Conservation (phyloP, 2,329 filamentous ascomycete species). For the Colletotrichum siamense region DNA sequence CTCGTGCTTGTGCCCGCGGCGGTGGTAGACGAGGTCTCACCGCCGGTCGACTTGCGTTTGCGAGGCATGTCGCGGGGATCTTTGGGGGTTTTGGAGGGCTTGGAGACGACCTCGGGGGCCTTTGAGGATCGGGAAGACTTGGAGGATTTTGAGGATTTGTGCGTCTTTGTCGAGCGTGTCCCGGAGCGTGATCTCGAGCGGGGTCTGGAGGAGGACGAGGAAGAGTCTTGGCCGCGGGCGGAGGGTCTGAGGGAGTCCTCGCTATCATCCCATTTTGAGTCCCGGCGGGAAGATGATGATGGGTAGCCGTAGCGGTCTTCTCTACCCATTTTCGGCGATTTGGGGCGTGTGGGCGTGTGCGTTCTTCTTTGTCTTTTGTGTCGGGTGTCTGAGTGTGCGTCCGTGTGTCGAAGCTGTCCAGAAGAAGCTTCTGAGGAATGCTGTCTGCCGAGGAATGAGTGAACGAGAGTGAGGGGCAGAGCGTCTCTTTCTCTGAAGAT, state of each 20-base stretch:
- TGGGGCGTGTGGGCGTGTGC: neutral
- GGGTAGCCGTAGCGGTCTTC: neutral
- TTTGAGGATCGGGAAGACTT: neutral
- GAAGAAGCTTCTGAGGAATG: neutral
- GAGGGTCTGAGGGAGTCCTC: slow-evolving; percentile 11
- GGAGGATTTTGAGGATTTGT: neutral
- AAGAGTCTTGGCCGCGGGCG: neutral
- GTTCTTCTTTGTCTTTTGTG: neutral
- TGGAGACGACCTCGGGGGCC: neutral
- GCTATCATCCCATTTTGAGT: slow-evolving; percentile 9
- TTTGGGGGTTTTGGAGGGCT: neutral
- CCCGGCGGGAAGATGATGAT: neutral
- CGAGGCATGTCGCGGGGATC: slow-evolving; percentile 4
- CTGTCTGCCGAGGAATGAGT: neutral
- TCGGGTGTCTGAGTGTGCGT: neutral
- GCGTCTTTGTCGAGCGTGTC: neutral
- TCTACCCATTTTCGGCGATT: neutral
- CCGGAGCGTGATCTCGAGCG: slow-evolving; percentile 7
- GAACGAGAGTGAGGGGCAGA: neutral
- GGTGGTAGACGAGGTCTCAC: neutral
- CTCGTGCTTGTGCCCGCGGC: neutral
- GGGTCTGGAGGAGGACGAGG: neutral
- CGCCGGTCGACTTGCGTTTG: slow-evolving; percentile 2
- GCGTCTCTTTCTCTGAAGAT: neutral
- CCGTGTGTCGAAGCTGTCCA: neutral